These are phyloP conservation scores for Serpula lacrymans DNA, from an alignment of 768 basidiomycete genomes.

Conservation along the genomic window DNA sequence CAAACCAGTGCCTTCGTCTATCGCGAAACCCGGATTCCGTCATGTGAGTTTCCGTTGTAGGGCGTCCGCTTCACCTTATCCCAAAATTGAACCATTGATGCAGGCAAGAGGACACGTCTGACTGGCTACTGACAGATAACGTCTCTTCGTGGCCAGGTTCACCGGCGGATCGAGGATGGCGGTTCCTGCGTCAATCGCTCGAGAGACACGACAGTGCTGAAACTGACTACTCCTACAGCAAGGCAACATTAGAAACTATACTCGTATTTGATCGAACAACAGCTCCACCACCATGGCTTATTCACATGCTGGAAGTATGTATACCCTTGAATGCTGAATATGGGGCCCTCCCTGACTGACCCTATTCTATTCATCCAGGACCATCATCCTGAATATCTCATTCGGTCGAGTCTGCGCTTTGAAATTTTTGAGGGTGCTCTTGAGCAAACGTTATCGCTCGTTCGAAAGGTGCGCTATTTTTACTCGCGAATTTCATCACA, in stretches of 20 bases:
- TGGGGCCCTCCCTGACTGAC: neutral
- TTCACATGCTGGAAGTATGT: conserved; percentile 67
- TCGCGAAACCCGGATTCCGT: conserved; percentile 58
- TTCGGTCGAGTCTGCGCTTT: conserved; percentile 73
- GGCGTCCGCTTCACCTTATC: conserved; percentile 2
- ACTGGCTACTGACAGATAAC: conserved; percentile 83
- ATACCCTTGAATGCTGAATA: conserved; percentile 1
- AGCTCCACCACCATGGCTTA: conserved; percentile 80
- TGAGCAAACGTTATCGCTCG: conserved; percentile 64
- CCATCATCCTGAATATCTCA: conserved; percentile 79
- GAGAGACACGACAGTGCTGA: conserved; percentile 71
- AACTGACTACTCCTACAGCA: conserved; percentile 74
- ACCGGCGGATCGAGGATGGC: conserved; percentile 77
- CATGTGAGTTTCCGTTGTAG: conserved; percentile 48
- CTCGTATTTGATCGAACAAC: conserved; percentile 58
- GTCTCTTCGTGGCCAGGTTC: conserved; percentile 83
- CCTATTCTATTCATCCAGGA: conserved; percentile 37
- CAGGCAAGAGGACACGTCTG: conserved; percentile 69
- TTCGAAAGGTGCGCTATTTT: conserved; percentile 61
- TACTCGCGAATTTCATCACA: conserved; percentile 4
- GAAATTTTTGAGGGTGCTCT: conserved; percentile 78
- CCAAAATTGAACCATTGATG: conserved; percentile 7
- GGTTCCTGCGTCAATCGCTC: conserved; percentile 79
- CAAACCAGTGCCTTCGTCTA: conserved; percentile 75
- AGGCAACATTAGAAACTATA: conserved; percentile 74